phyloP scores from a whole-genome alignment of 306 rosid species.

The Cicer cuneatum region DNA sequence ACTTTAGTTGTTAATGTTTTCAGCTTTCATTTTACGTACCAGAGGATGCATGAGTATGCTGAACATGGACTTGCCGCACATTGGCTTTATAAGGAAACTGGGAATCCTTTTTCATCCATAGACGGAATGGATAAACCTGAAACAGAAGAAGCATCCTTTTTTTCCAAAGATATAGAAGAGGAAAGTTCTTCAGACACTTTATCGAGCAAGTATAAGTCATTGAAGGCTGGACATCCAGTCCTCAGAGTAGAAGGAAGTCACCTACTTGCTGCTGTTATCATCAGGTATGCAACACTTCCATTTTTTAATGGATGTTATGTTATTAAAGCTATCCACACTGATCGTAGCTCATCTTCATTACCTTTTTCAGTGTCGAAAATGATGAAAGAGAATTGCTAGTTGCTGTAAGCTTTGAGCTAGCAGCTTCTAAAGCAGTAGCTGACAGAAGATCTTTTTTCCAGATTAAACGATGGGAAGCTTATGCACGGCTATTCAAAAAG shows the following conservation, averaged over 20 bases:
- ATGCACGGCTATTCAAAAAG: slow-evolving; percentile 85
- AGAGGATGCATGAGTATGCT: slow-evolving; percentile 98
- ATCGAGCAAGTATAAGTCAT: slow-evolving; percentile 61
- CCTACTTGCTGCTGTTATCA: slow-evolving; percentile 87
- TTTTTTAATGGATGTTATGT: slow-evolving; percentile 19
- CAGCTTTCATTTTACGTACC: slow-evolving; percentile 32
- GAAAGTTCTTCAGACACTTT: slow-evolving; percentile 60
- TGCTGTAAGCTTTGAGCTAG: slow-evolving; percentile 85
- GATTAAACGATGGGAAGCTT: slow-evolving; percentile 86
- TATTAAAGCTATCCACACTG: slow-evolving; percentile 19
- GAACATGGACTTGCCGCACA: slow-evolving; percentile 99
- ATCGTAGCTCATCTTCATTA: slow-evolving; percentile 39
- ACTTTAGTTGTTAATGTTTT: slow-evolving; percentile 39
- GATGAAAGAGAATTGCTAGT: slow-evolving; percentile 86
- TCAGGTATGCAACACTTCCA: slow-evolving; percentile 54
- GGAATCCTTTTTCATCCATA: slow-evolving; percentile 57
- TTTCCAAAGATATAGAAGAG: slow-evolving; percentile 64
- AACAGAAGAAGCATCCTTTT: slow-evolving; percentile 62
- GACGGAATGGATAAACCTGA: slow-evolving; percentile 62
- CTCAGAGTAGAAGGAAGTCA: slow-evolving; percentile 98
- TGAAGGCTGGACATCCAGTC: slow-evolving; percentile 91
- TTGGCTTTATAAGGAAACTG: slow-evolving; percentile 97
- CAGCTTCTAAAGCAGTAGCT: slow-evolving; percentile 93
- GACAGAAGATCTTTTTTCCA: slow-evolving; percentile 84
- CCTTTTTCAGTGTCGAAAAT: slow-evolving; percentile 67